phyloP scores from a whole-genome alignment of 345 rosid species.

The Camelina laxa region DNA sequence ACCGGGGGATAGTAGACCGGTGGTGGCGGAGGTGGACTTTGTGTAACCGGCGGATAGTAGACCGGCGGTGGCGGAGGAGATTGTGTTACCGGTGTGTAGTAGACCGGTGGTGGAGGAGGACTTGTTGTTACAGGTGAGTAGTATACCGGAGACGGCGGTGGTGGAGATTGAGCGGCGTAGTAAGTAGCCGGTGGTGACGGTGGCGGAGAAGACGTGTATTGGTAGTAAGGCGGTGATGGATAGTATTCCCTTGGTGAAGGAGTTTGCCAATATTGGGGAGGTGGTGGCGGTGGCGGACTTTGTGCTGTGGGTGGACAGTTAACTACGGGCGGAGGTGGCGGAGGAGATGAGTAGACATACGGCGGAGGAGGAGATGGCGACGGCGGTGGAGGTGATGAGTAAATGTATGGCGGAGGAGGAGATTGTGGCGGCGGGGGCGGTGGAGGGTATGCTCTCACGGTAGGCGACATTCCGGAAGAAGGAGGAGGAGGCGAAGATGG shows the following conservation, averaged over 20 bases:
- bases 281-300: conserved; percentile 43
- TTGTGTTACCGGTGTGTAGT: conserved; percentile 12
- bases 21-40: conserved; percentile 14
- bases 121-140: conserved; percentile 7
- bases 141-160: conserved; percentile 30
- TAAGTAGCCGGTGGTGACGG: conserved; percentile 39
- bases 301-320: conserved; percentile 24
- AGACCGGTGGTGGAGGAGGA: conserved; percentile 40
- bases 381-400: conserved; percentile 27
- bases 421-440: conserved; percentile 48
- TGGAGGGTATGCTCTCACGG: conserved; percentile 42
- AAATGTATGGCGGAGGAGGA: background rate
- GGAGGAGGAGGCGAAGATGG: conserved; percentile 37
- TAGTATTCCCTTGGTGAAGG: conserved; percentile 37
- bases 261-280: conserved; percentile 5
- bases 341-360: conserved; percentile 29
- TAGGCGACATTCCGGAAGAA: conserved; percentile 37
- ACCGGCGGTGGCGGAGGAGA: conserved; percentile 31
- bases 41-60: background rate
- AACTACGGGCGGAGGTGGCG: conserved; percentile 30
- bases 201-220: conserved; percentile 39
- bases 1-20: conserved; percentile 36
- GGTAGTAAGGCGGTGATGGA: conserved; percentile 42
- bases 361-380: conserved; percentile 37
- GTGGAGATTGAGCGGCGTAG: background rate